phyloP scores from a whole-genome alignment of 805 yeast species.

The Sugiyamaella mastotermitis region DNA sequence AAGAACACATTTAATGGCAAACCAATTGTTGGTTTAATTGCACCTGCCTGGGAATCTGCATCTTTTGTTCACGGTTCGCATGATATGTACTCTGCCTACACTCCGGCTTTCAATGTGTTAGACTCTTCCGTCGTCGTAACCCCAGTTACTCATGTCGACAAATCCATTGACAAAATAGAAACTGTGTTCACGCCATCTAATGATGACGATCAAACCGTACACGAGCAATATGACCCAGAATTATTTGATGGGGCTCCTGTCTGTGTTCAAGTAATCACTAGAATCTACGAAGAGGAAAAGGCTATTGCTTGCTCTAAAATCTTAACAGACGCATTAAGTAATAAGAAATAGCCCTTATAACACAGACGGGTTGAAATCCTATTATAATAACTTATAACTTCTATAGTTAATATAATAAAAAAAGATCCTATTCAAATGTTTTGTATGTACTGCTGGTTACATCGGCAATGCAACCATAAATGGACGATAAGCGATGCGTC shows the following conservation, averaged over 20 bases:
- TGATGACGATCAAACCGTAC: constrained; percentile 30
- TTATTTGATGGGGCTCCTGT: constrained; percentile 47
- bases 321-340: constrained; percentile 11
- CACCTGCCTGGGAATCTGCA: too few relatives aligned
- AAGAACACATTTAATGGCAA: neutral
- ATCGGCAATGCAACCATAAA: too few relatives aligned
- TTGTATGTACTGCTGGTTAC: too few relatives aligned
- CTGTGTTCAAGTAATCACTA: constrained; percentile 47
- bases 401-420: too few relatives aligned
- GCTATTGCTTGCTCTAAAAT: constrained; percentile 32
- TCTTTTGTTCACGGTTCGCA: constrained; percentile 24
- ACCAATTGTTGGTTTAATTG: constrained; percentile 34
- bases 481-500: too few relatives aligned
- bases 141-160: constrained; percentile 25
- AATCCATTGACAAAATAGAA: constrained; percentile 35
- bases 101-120: constrained; percentile 14
- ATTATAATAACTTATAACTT: too few relatives aligned
- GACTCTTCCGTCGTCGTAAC: constrained; percentile 14
- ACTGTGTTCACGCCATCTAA: constrained; percentile 1
- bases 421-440: too few relatives aligned
- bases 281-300: constrained; percentile 55
- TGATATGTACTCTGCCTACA: constrained; percentile 33
- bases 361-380: too few relatives aligned
- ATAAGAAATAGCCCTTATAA: too few relatives aligned
- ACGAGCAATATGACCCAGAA: constrained; percentile 38